Evolutionary conservation across 2,329 filamentous ascomycete species (phyloP), one percentile per base, ranked within the genome.

Genomic region (Aspergillus niger): DNA sequence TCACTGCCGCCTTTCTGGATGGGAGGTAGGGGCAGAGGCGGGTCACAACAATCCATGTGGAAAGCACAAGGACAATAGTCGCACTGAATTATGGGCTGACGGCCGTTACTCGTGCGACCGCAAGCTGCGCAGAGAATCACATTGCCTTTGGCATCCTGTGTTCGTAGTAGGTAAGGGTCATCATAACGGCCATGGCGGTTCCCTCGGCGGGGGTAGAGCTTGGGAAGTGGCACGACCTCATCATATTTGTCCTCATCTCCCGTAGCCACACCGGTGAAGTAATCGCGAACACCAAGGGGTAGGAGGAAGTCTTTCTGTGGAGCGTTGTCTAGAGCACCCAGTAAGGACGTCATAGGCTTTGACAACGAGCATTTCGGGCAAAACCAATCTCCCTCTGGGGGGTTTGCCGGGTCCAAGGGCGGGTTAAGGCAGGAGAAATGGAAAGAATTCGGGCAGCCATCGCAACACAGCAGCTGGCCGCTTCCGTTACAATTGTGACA

Each of bases 21-120:
- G 10, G 93, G 93, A 41, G 92, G 90, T 58, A 90, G 87, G 36
- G 92, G 87, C 71, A 93, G 79, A 36, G 94, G 93, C 28, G 92
- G 91, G 72, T 96, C 89, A 15, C 96, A 81, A 77, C 95, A 99
- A 76, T 98, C 94, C 55, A 97, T 82, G 79, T 99, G 95, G 90
- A 93, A 99, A 71, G 89, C 85, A 36, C 91, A 83, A 11, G 86
- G 82, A 77, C 94, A 99, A 70, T 85, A 86, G 75, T 92, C 92
- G 80, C 94, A 99, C 49, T 90, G 87, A 67, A 97, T 89, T 69
- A 98, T 92, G 66, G 89, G 86, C 26, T 90, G 86, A 68, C 83
- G 83, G 64, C 80, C 79, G 57, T 85, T 80, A 49, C 89, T 85
- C 28, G 89, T 84, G 69, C 83, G 83, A 65, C 90, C 85, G 78